Evolutionary conservation across 2,329 filamentous ascomycete species (phyloP).

Genomic region (Aspergillus oerlinghausenensis): DNA sequence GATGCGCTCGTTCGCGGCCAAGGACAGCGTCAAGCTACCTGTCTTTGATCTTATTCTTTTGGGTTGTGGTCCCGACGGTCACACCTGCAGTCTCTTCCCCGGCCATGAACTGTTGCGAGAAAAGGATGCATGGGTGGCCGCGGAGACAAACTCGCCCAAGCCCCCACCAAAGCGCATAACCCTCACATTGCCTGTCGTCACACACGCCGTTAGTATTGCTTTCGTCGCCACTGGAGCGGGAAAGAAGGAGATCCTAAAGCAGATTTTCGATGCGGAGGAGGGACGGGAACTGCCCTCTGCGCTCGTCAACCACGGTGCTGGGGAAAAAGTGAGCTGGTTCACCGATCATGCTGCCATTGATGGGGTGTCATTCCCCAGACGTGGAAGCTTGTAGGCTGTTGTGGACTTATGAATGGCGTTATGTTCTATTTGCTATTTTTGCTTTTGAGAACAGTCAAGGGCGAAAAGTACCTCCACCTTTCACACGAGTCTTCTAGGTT

Average conservation of each 20-base stretch:
- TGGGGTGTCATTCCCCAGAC: conserved; percentile 75
- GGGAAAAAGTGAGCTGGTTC: conserved; percentile 92
- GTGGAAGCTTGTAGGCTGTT: conserved; percentile 55
- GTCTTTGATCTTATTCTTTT: conserved; percentile 93
- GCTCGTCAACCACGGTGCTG: conserved; percentile 77
- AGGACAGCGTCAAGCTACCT: conserved; percentile 90
- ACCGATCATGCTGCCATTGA: conserved; percentile 81
- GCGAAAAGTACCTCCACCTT: neutral
- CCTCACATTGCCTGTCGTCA: conserved; percentile 84
- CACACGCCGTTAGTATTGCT: conserved; percentile 77
- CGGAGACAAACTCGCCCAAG: conserved; percentile 91
- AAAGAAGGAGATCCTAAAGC: conserved; percentile 88
- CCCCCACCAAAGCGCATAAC: conserved; percentile 88
- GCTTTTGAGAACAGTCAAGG: neutral
- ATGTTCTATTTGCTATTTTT: neutral
- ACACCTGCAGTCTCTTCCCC: conserved; percentile 96
- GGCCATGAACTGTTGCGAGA: conserved; percentile 82
- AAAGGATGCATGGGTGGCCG: conserved; percentile 82
- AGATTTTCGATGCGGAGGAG: conserved; percentile 79
- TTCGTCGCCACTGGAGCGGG: conserved; percentile 86
- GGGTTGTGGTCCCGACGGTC: conserved; percentile 90
- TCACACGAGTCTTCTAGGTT: neutral
- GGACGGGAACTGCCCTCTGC: conserved; percentile 73
- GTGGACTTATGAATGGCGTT: neutral
- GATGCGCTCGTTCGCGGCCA: conserved; percentile 78